A percentile compares a stretch with the other conserved stretches of the same genome.
These are phyloP conservation scores for Cucumis melo DNA, from an alignment of 306 rosid genomes.

Conservation along the genomic window DNA sequence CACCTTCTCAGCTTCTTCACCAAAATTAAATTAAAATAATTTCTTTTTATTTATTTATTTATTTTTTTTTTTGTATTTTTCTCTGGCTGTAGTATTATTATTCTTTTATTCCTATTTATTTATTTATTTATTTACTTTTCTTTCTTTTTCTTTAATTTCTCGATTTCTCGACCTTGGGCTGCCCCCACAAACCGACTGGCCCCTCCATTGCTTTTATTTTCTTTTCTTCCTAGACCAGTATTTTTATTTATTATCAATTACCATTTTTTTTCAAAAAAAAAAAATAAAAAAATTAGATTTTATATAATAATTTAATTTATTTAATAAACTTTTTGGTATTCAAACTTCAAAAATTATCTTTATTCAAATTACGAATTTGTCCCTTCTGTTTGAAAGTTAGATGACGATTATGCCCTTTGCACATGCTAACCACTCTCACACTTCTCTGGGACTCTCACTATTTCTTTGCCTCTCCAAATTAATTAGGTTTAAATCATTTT, in stretches of 20 bases:
- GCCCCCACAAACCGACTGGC: slow-evolving; percentile 31
- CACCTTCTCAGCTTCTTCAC: slow-evolving; percentile 34
- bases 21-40: slow-evolving; percentile 9
- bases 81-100: slow-evolving; percentile 22
- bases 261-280: not conserved
- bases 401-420: not conserved
- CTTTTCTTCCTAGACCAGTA: slow-evolving; percentile 3
- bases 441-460: too few species aligned
- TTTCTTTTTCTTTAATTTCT: slow-evolving; percentile 4
- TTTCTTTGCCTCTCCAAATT: too few species aligned
- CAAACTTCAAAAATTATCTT: not conserved
- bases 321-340: not conserved
- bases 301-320: too few species aligned
- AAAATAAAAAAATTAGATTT: too few species aligned
- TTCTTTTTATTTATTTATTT: not conserved
- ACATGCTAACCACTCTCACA: not conserved
- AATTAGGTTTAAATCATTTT: too few species aligned
- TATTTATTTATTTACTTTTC: not conserved
- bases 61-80: slow-evolving; percentile 12
- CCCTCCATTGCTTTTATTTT: slow-evolving; percentile 12
- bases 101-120: not conserved
- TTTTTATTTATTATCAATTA: not conserved
- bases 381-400: not conserved
- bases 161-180: slow-evolving; percentile 19
- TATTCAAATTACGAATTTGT: not conserved